Percentiles rank a stretch among this genome's conserved stretches.
These are phyloP conservation scores for Dothistroma septosporum DNA, from an alignment of 2,329 filamentous ascomycete genomes.

Conservation along the genomic window DNA sequence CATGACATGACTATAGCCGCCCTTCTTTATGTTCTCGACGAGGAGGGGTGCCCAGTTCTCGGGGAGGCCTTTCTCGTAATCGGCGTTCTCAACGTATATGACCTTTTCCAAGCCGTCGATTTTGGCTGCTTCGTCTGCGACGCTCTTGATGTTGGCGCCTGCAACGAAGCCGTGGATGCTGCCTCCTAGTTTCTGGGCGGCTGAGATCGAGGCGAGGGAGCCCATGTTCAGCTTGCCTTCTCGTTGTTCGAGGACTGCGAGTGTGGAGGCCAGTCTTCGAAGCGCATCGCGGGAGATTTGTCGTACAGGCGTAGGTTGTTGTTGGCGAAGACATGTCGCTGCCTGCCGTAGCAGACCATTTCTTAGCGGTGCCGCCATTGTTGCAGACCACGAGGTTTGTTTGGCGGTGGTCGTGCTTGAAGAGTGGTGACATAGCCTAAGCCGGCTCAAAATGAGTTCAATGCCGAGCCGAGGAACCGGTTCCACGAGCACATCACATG, in stretches of 20 bases:
- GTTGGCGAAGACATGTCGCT: constrained; percentile 32
- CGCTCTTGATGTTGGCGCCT: constrained; percentile 68
- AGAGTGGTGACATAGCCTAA: neutral
- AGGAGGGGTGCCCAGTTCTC: constrained; percentile 93
- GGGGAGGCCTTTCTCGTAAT: constrained; percentile 90
- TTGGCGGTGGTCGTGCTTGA: neutral
- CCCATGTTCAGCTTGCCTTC: constrained; percentile 80
- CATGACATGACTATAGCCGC: constrained; percentile 86
- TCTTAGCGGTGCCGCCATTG: constrained; percentile 20
- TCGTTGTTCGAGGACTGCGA: constrained; percentile 88
- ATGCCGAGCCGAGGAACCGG: neutral
- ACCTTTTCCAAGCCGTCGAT: constrained; percentile 89
- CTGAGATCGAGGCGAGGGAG: constrained; percentile 22
- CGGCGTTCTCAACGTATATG: constrained; percentile 77
- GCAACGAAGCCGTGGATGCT: constrained; percentile 83
- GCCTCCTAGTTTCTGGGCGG: constrained; percentile 54
- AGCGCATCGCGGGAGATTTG: constrained; percentile 51
- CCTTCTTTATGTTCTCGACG: constrained; percentile 95
- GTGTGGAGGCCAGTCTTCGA: constrained; percentile 72
- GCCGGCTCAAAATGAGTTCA: neutral
- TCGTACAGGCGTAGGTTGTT: constrained; percentile 33
- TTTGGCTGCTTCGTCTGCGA: constrained; percentile 81
- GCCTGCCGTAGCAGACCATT: constrained; percentile 28
- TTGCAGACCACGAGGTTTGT: constrained; percentile 2
- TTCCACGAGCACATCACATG: neutral